Conservation (phyloP, 139 green algal species). For the Micromonas commoda region DNA sequence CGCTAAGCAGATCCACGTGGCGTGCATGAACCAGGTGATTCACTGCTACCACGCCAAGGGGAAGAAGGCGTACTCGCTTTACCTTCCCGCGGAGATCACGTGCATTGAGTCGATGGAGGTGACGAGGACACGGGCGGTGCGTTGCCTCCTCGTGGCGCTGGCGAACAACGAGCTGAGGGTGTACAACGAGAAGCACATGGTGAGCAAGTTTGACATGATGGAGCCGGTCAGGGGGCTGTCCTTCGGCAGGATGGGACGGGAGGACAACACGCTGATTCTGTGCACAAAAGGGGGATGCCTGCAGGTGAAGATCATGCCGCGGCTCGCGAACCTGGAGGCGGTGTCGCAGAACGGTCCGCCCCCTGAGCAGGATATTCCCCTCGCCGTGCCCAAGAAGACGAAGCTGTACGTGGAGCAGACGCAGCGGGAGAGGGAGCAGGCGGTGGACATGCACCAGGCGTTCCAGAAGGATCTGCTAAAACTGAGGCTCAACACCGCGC, state of each 20-base stretch:
- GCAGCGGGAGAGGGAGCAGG: conserved; percentile 49
- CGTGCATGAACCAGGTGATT: conserved; percentile 63
- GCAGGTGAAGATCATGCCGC: conserved; percentile 64
- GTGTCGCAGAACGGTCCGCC: conserved; percentile 34
- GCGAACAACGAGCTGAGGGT: conserved; percentile 58
- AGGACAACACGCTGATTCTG: conserved; percentile 63
- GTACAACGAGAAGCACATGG: conserved; percentile 61
- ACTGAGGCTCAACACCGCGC: conserved; percentile 54
- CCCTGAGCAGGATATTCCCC: conserved; percentile 56
- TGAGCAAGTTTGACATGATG: conserved; percentile 36
- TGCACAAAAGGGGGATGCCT: conserved; percentile 47
- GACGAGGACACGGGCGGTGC: conserved; percentile 33
- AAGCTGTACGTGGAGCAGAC: conserved; percentile 67
- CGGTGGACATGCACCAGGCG: conserved; percentile 52
- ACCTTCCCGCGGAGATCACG: conserved; percentile 47
- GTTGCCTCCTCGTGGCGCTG: conserved; percentile 54
- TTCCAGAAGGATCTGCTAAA: conserved; percentile 61
- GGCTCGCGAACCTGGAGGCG: conserved; percentile 50
- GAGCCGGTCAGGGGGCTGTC: conserved; percentile 46
- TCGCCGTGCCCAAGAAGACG: conserved; percentile 68
- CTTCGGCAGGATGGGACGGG: conserved; percentile 58
- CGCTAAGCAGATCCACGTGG: conserved; percentile 49
- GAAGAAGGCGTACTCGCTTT: conserved; percentile 58
- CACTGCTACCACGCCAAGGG: conserved; percentile 52
- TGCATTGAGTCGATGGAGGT: conserved; percentile 51